Conservation (phyloP, 1,284 basidiomycete species). For the Moniliophthora roreri region DNA sequence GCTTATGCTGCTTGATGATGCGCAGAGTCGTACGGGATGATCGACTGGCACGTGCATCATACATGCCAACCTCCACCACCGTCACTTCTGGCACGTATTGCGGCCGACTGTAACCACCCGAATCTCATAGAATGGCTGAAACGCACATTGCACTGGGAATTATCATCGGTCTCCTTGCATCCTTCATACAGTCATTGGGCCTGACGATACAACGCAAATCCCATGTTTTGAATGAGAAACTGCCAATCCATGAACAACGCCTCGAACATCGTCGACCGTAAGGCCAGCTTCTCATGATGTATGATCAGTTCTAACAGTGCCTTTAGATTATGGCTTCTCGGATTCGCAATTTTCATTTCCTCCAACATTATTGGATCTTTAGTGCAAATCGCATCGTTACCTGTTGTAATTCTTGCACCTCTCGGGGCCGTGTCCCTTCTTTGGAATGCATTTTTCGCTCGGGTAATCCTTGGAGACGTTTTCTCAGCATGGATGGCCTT, state of each 20-base stretch:
- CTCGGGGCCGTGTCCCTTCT: slow-evolving; percentile 91
- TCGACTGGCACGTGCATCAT: too few relatives aligned
- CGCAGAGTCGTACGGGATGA: background rate
- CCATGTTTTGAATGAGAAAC: slow-evolving; percentile 82
- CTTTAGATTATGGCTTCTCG: slow-evolving; percentile 77
- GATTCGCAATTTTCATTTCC: slow-evolving; percentile 83
- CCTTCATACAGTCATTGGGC: slow-evolving; percentile 88
- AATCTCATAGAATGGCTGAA: background rate
- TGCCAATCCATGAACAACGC: slow-evolving; percentile 63
- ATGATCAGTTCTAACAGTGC: slow-evolving; percentile 11
- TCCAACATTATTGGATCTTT: slow-evolving; percentile 93
- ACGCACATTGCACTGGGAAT: slow-evolving; percentile 42
- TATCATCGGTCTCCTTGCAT: slow-evolving; percentile 79
- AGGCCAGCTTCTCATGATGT: slow-evolving; percentile 28
- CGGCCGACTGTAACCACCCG: background rate
- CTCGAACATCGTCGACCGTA: slow-evolving; percentile 80
- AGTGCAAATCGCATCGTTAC: slow-evolving; percentile 93
- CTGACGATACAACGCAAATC: slow-evolving; percentile 95
- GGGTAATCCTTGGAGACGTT: slow-evolving; percentile 81
- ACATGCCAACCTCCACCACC: too few relatives aligned
- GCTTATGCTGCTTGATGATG: background rate
- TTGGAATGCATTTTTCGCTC: slow-evolving; percentile 94
- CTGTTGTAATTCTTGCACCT: slow-evolving; percentile 90
- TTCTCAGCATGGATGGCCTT: slow-evolving; percentile 85
- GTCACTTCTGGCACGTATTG: background rate